These are phyloP conservation scores for Echites panduratus DNA, from an alignment of 257 asterid genomes.

Conservation along the genomic window DNA sequence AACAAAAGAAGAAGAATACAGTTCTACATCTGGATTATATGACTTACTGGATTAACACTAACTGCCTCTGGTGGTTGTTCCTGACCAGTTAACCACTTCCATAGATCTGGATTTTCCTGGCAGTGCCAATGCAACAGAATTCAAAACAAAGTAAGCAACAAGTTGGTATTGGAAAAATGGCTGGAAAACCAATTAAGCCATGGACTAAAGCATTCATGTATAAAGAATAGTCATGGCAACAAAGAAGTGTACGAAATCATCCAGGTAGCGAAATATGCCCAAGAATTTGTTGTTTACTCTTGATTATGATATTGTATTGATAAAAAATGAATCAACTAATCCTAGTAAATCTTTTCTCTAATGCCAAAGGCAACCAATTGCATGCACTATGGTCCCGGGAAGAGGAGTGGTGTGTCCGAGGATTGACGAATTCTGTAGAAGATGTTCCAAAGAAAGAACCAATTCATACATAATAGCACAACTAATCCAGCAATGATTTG, in stretches of 20 bases:
- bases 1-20: background rate
- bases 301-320: no score
- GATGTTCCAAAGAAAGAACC: background rate
- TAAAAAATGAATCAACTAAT: no score
- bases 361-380: background rate
- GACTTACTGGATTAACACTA: conserved; percentile 63
- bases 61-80: conserved; percentile 80
- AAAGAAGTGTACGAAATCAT: background rate
- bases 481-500: background rate
- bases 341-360: background rate
- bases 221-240: background rate
- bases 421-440: background rate
- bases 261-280: background rate
- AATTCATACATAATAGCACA: no score
- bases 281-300: background rate
- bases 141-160: background rate
- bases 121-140: conserved; percentile 7
- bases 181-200: background rate
- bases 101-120: conserved; percentile 95
- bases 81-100: conserved; percentile 90
- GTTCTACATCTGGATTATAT: background rate
- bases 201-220: background rate
- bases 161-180: background rate
- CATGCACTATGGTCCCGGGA: no score
- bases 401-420: background rate